Evolutionary conservation across 768 basidiomycete genomes (phyloP), one percentile per base, ranked within the genome.

Genomic region (Podaxis sp.): DNA sequence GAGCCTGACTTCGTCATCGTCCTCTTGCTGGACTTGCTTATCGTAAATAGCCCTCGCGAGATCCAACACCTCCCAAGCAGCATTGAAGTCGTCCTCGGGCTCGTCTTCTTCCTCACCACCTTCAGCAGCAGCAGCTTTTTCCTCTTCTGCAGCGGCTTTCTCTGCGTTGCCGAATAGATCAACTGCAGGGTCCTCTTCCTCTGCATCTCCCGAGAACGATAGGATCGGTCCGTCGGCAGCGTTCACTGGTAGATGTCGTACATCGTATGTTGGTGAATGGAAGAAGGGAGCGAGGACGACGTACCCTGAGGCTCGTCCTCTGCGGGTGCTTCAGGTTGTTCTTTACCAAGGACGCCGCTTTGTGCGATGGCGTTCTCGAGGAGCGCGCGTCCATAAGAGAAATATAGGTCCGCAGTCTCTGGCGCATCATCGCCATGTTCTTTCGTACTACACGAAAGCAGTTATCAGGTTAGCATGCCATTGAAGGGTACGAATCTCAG

Each of bases 61-160:
- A 68, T 99, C 97, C n/a, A 99, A 81, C 2, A 96, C 89, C 71
- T 97, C 93, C 95, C 96, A 99, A 12, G 97, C 95, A 26, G 93
- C 94, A 67, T 96, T 97, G 74, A 97, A 97, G 70, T 99, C 97
- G 68, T 99, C 97, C 69, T 97, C 96, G 0, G 93, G 93, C 68
- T 92, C 93, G 12, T 88, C 90, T 3, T 86, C 90, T 2, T 77
- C 91, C 8, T 82, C 87, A 1, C 78, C 86, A 6, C 83, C 86
- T 2, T 80, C 84, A 0, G 81, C 86, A 0, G 79, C 85, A 0
- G 78, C 86, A 1, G 76, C 84, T 12, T 81, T 83, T 7, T 82
- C 83, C 0, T 78, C 82, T 4, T 76, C 82, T 2, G 70, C 79
- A 59, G 83, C 82, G 8, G 74, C 76, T 46, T 77, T 74, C n/a